phyloP scores from a whole-genome alignment of 2,329 filamentous ascomycete genomes.

The Talaromyces sp. region DNA sequence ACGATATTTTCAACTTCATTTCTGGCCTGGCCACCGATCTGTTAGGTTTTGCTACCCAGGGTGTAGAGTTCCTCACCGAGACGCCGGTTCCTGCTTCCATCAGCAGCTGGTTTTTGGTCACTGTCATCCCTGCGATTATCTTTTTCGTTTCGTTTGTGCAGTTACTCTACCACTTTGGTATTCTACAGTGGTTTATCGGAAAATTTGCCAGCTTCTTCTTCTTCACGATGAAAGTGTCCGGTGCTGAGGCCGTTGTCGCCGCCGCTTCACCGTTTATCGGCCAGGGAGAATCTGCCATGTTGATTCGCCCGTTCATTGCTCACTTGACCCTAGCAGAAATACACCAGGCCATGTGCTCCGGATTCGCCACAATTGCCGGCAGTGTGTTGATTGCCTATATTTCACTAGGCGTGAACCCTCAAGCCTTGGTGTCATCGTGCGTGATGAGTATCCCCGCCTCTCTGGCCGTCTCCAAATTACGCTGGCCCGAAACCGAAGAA shows the following conservation, averaged over 20 bases:
- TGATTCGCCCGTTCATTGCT: conserved; percentile 80
- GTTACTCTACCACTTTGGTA: conserved; percentile 73
- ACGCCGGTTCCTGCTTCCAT: conserved; percentile 20
- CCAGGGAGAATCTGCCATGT: conserved; percentile 88
- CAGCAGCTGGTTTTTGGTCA: conserved; percentile 66
- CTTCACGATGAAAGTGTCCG: conserved; percentile 81
- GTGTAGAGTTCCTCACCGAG: conserved; percentile 67
- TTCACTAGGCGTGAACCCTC: conserved; percentile 72
- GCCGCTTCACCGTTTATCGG: conserved; percentile 92
- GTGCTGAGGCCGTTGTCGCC: conserved; percentile 88
- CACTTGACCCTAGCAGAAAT: conserved; percentile 83
- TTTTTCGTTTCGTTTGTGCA: conserved; percentile 95
- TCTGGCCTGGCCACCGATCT: conserved; percentile 69
- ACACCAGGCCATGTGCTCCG: conserved; percentile 88
- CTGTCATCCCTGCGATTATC: conserved; percentile 85
- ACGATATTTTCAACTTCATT: conserved; percentile 88
- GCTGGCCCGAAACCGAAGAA: conserved; percentile 84
- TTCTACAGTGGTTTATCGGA: conserved; percentile 82
- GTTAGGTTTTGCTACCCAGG: conserved; percentile 69
- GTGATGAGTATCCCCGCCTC: conserved; percentile 96
- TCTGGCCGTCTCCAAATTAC: conserved; percentile 81
- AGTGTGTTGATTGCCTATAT: conserved; percentile 85
- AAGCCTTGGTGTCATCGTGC: conserved; percentile 83
- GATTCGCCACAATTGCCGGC: conserved; percentile 88
- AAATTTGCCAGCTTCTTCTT: conserved; percentile 91